A percentile compares a stretch with the other conserved stretches of the same genome.
Conservation (phyloP, 179 eudicot species). For the Carnegiea gigantea region DNA sequence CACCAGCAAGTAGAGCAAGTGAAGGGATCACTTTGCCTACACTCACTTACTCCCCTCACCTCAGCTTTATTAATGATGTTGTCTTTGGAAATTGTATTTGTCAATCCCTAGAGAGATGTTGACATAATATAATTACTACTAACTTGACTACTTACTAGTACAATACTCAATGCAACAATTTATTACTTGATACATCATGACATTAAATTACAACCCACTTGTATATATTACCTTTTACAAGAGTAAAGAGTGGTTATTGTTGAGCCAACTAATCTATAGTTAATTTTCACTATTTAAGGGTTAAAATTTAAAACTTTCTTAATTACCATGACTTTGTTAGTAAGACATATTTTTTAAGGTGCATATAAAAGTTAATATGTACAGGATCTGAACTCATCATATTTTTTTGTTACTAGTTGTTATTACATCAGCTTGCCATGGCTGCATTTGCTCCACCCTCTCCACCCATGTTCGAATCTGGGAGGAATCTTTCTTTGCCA, state of each 20-base stretch:
- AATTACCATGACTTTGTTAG: background rate
- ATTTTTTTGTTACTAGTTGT: background rate
- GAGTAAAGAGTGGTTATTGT: slow-evolving; percentile 21
- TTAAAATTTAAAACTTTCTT: background rate
- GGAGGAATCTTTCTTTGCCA: no score
- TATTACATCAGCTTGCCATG: background rate
- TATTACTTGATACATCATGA: slow-evolving; percentile 10
- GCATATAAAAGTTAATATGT: no score
- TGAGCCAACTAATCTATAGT: slow-evolving; percentile 13
- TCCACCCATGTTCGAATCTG: no score
- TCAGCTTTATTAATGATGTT: background rate
- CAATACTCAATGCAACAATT: slow-evolving; percentile 18
- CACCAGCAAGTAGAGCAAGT: slow-evolving; percentile 34
- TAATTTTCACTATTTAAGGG: slow-evolving; percentile 7
- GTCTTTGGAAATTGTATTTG: slow-evolving; percentile 18
- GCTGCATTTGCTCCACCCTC: no score
- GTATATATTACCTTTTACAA: slow-evolving; percentile 10
- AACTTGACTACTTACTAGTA: background rate
- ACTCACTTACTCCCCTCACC: background rate
- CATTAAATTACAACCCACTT: slow-evolving; percentile 8
- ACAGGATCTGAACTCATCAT: background rate
- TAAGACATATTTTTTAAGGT: background rate
- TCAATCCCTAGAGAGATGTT: slow-evolving; percentile 22
- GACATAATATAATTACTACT: slow-evolving; percentile 12
- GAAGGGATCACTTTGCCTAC: slow-evolving; percentile 31